Evolutionary conservation across 108 stramenopile genomes (phyloP), one percentile per base, ranked within the genome.

Genomic region (Seminavis robusta): DNA sequence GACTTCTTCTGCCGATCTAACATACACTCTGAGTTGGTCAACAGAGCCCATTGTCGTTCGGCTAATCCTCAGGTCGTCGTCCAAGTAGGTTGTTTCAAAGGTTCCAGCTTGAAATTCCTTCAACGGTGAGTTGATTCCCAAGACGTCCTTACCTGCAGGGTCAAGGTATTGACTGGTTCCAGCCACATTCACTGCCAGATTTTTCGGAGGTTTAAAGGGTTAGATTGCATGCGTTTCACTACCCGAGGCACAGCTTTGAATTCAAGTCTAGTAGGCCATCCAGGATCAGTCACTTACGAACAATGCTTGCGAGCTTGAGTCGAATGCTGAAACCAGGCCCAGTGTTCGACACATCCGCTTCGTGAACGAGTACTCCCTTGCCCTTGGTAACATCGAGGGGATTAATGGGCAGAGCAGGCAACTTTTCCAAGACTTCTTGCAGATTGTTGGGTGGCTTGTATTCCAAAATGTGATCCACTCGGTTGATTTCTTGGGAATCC

Each of bases 11-110:
- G 62, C 73, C 33, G 39, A 32, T 25, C 77, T 63, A 11, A 81
- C 74, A 57, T 86, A 90, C 11, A 90, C 83, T 3, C 89, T 80
- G 0, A 84, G 36, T 55, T 83, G 77, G 16, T 90, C 89, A 8
- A 83, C 67, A 10, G 74, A 21, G 8, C 85, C 83, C 16, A 77
- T 63, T 32, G 58, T 70, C 39, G 63, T 75, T 1, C 85, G 77
- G 64, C 85, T 90, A 33, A 90, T 53, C 5, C 89, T 73, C 5
- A 86, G 29, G 2, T 63, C 52, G 9, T 82, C 83, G 50, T 90
- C 89, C 56, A 90, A 54, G 36, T 69, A 86, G 15, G 79, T 80
- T 0, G 89, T 90, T 19, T 90, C 85, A 47, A 90, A 90, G 9
- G 71, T 38, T 28, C 25, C 47, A 29, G 34, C 4, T 7, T 80